These are phyloP conservation scores for Vigna hirtella DNA, from an alignment of 306 rosid species.

Conservation along the genomic window DNA sequence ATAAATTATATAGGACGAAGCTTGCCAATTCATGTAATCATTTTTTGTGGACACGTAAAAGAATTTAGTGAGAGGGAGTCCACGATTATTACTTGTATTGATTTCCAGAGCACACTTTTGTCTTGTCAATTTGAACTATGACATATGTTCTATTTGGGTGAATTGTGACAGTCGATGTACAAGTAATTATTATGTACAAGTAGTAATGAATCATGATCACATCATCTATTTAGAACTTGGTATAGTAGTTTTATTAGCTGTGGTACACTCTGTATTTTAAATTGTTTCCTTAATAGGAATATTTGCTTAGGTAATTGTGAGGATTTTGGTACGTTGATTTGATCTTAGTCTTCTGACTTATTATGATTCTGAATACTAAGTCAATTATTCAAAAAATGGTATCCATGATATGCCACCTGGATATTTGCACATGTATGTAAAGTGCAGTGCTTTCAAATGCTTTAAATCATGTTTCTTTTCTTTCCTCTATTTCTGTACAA, in stretches of 20 bases:
- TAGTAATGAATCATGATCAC: background rate
- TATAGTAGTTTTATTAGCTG: background rate
- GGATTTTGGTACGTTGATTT: background rate
- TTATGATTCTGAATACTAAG: background rate
- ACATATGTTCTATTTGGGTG: constrained; percentile 1
- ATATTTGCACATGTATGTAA: background rate
- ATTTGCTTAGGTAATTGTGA: background rate
- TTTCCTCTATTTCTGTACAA: background rate
- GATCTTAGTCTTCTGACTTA: background rate
- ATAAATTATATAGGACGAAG: background rate
- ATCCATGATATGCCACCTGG: background rate
- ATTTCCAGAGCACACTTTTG: background rate
- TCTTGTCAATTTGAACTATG: background rate
- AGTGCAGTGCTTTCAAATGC: background rate
- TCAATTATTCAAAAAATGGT: background rate
- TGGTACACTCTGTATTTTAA: background rate
- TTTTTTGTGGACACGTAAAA: background rate
- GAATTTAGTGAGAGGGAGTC: background rate
- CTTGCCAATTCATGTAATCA: background rate
- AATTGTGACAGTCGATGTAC: background rate
- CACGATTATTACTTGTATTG: background rate
- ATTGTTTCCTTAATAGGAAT: background rate
- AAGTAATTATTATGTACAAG: background rate
- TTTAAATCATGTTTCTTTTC: too few relatives aligned
- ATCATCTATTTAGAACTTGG: background rate